Evolutionary conservation across 352 stramenopile genomes (phyloP), one percentile per base, ranked within the genome.

Genomic region (Phytophthora foliorum): DNA sequence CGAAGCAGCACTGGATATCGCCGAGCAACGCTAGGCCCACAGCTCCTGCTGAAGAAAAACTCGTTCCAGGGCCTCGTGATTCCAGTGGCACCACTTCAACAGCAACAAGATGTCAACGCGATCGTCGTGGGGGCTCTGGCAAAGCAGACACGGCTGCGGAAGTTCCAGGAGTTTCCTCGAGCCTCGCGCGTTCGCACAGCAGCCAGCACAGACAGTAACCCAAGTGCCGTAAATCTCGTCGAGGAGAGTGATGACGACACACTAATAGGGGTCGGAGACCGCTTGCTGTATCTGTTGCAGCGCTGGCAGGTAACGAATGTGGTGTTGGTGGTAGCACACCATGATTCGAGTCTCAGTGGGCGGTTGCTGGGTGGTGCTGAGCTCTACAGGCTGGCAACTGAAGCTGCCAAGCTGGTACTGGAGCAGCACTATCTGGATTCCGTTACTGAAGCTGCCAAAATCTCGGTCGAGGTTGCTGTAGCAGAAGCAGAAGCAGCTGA

Each of bases 251-350:
- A 86, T 2, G 82, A 95, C 55, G 74, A 85, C 62, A 69, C 60
- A 1, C 72, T 90, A 22, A 51, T 72, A 13, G 84, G 84, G 10
- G 80, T 89, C 6, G 87, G 88, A 22, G 86, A 93, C 34, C 86
- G 89, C 17, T 57, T 96, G 54, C 64, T 96, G 42, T 86, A 95
- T 49, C 45, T 95, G n/a, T 70, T 97, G 49, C 82, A 91, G 63
- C 80, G 83, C 44, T 95, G 90, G 90, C 81, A 95, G 42, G 83
- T 95, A 8, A 78, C 83, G 45, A 93, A 92, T 58, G 72, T 93
- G 4, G 56, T 89, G 48, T 55, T 97, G 1, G 58, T 94, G 9
- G 82, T 95, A 11, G 86, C 77, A 9, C 68, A 88, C 2, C 67
- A 80, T 32, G 88, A 95, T 24, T 78, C 75, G n/a, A 91, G 82